Base-by-base conservation (phyloP, 164 flowering plant genomes). In the Dillenia suffruticosa region DNA sequence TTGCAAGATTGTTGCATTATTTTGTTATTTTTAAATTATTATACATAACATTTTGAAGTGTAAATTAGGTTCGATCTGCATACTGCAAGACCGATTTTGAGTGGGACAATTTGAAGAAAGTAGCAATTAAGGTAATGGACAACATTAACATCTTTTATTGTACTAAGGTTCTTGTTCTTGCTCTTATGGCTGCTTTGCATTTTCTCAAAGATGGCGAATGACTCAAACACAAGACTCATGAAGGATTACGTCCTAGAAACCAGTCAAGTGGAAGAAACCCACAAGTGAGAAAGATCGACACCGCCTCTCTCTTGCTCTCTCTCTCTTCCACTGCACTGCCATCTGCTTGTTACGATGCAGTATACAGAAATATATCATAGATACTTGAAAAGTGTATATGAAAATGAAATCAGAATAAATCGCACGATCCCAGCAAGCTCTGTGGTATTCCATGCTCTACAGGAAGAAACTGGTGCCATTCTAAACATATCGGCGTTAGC, bases 41-140 rank as follows among this genome's bases (percentile, higher is more conserved):
- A 19, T 19, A 19, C 22, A 19, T 19, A 19, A 19, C 1, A 1
- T 19, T 5, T 9, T 48, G 16, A 16, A 16, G 24, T 45, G 46
- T 58, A 46, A 5, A 58, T 72, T 66, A 90, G 97, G 97, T 90
- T 53, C 81, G 96, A 65, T 86, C 96, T 48, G 90, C 90, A 53
- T 92, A 92, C 15, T 86, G 92, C 56, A 86, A 89, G 63, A 73
- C 66, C 6, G 98, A 89, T 72, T 92, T 92, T 58, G 98, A 89
- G 74, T 89, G 98, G 98, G 96, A 92, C 73, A 92, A 92, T 76
- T 55, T 92, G 77, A 72, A 82, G 76, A 76, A 82, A 14, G 65
- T 92, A 58, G 75, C 95, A 53, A 22, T 32, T 22, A 8, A 7
- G 15, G 15, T 24, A 32, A 32, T 32, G 40, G 40, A 32, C 40